phyloP scores from a whole-genome alignment of 768 basidiomycete species.

The Albatrellus ellisii region DNA sequence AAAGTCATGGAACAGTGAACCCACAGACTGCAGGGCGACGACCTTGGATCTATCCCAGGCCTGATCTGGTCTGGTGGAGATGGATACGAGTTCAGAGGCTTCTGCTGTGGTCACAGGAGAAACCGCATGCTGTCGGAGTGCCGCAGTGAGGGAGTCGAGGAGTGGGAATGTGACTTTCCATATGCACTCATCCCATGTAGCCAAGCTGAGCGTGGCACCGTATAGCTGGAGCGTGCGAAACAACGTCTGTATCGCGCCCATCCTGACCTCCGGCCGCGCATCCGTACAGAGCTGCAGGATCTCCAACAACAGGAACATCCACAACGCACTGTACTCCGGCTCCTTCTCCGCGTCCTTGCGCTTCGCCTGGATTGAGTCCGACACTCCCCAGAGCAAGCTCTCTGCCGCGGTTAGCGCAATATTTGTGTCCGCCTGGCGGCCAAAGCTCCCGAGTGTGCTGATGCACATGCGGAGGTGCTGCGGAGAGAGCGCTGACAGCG shows the following conservation, averaged over 20 bases:
- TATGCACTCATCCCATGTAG: conserved; percentile 85
- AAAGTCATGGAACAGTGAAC: conserved; percentile 76
- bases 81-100: conserved; percentile 8
- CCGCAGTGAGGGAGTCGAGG: conserved; percentile 50
- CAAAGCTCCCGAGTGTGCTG: conserved; percentile 82
- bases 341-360: conserved; percentile 51
- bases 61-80: conserved; percentile 19
- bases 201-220: conserved; percentile 68
- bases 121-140: conserved; percentile 29
- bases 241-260: conserved; percentile 89
- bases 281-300: conserved; percentile 78
- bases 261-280: conserved; percentile 73
- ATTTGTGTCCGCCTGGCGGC: conserved; percentile 88
- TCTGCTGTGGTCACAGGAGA: conserved; percentile 7
- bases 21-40: conserved; percentile 73
- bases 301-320: conserved; percentile 85
- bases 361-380: conserved; percentile 86
- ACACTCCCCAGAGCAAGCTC: conserved; percentile 89
- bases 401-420: conserved; percentile 92
- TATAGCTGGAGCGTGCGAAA: conserved; percentile 93
- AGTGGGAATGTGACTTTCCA: conserved; percentile 87
- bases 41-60: conserved; percentile 85
- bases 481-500: conserved; percentile 67
- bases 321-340: conserved; percentile 70
- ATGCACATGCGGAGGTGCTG: conserved; percentile 83